Conservation (phyloP, 2,329 filamentous ascomycete species). For the Beauveria sp. region DNA sequence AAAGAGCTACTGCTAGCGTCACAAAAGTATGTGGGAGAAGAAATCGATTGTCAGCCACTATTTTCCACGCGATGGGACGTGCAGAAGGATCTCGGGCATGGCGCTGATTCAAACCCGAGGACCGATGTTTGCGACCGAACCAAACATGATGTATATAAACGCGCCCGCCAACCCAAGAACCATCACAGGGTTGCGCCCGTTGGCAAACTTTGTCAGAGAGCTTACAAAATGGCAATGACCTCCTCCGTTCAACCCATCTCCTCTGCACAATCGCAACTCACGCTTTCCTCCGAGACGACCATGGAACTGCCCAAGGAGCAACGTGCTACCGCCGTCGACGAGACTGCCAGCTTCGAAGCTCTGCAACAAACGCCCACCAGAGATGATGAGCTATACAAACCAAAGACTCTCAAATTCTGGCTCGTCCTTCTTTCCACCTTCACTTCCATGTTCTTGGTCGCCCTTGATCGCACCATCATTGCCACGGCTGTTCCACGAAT, state of each 20-base stretch:
- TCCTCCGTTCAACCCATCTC: neutral
- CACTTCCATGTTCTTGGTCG: conserved; percentile 48
- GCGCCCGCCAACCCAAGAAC: neutral
- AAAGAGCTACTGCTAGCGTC: neutral
- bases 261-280: conserved; percentile 4
- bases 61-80: neutral
- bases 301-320: neutral
- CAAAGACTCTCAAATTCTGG: conserved; percentile 48
- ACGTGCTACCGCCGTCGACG: neutral
- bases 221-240: neutral
- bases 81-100: conserved; percentile 5
- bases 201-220: neutral
- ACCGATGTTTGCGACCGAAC: neutral
- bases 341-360: neutral
- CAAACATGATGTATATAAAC: neutral
- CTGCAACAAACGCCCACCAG: neutral
- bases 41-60: neutral
- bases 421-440: conserved; percentile 46
- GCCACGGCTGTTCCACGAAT: conserved; percentile 39
- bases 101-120: neutral
- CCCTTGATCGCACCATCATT: conserved; percentile 47
- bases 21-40: too few relatives aligned
- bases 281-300: neutral
- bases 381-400: conserved; percentile 38
- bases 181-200: neutral